These are phyloP conservation scores for Wickerhamiella qilinensis DNA, from an alignment of 805 yeast genomes.

Conservation along the genomic window DNA sequence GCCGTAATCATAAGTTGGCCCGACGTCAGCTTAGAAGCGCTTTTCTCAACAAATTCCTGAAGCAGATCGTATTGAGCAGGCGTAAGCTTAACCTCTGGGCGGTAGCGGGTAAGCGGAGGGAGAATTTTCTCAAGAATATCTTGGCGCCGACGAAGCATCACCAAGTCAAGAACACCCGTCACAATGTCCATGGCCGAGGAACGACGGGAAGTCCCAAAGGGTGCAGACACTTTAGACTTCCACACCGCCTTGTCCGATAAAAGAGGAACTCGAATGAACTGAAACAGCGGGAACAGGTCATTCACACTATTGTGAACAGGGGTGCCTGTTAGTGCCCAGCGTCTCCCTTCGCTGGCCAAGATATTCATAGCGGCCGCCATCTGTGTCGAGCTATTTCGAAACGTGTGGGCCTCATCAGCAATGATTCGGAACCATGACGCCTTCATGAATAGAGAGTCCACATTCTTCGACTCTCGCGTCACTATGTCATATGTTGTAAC, in stretches of 20 bases:
- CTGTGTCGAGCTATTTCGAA: conserved; percentile 35
- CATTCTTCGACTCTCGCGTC: conserved; percentile 16
- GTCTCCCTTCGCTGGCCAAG: conserved; percentile 27
- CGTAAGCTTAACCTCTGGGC: not conserved
- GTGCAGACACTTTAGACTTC: conserved; percentile 16
- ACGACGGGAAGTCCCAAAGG: conserved; percentile 11
- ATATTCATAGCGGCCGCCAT: conserved; percentile 31
- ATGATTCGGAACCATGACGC: conserved; percentile 37
- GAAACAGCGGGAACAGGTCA: conserved; percentile 36
- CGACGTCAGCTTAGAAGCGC: too few relatives aligned
- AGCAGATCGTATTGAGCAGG: not conserved
- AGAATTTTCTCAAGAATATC: conserved; percentile 18
- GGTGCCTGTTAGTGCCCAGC: conserved; percentile 49
- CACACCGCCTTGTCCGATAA: conserved; percentile 13
- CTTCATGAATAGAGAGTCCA: conserved; percentile 8
- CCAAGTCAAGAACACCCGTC: conserved; percentile 16
- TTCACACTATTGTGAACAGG: conserved; percentile 42
- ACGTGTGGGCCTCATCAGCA: conserved; percentile 49
- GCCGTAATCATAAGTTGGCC: too few relatives aligned
- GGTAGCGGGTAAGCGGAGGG: conserved; percentile 6
- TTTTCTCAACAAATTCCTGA: not conserved
- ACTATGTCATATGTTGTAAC: conserved; percentile 22
- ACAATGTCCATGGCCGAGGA: conserved; percentile 14
- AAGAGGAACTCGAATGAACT: conserved; percentile 24
- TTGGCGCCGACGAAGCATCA: conserved; percentile 35